phyloP scores from a whole-genome alignment of 106 monocot genomes.

The Allium sativum region DNA sequence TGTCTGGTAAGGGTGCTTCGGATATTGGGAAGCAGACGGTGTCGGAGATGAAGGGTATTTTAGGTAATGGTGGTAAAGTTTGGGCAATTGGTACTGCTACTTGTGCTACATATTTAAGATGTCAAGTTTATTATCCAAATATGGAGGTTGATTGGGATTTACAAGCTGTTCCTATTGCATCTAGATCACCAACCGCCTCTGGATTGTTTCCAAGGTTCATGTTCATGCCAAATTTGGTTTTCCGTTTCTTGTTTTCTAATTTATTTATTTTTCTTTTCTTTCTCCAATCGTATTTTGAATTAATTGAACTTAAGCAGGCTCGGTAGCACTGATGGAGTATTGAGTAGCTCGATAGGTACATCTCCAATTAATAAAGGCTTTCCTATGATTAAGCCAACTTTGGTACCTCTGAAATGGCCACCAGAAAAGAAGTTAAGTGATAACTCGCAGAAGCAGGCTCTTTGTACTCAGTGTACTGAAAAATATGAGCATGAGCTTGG shows the following conservation, averaged over 20 bases:
- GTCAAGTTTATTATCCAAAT: slow-evolving; percentile 71
- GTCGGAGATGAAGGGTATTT: slow-evolving; percentile 44
- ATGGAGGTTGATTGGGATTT: slow-evolving; percentile 88
- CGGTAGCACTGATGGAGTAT: slow-evolving; percentile 25
- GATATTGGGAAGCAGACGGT: slow-evolving; percentile 34
- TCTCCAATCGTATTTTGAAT: neutral
- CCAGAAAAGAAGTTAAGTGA: neutral
- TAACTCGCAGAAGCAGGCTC: neutral
- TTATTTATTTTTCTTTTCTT: slow-evolving; percentile 1
- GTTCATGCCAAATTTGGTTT: too few species aligned
- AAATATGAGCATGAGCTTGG: slow-evolving; percentile 49
- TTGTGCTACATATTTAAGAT: slow-evolving; percentile 81
- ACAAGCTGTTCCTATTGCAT: slow-evolving; percentile 60
- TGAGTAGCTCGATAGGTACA: slow-evolving; percentile 31
- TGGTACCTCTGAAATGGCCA: neutral
- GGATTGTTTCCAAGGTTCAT: slow-evolving; percentile 15
- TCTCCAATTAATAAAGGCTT: slow-evolving; percentile 14
- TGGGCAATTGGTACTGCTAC: slow-evolving; percentile 72
- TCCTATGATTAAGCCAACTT: neutral
- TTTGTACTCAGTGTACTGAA: slow-evolving; percentile 44
- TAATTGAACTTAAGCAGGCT: slow-evolving; percentile 10
- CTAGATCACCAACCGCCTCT: slow-evolving; percentile 19
- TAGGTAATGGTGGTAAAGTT: slow-evolving; percentile 17
- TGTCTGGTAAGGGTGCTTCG: slow-evolving; percentile 15
- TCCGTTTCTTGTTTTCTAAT: too few species aligned